phyloP scores from a whole-genome alignment of 371 early-diverging fungal genomes.

The Neoconidiobolus thromboides region DNA sequence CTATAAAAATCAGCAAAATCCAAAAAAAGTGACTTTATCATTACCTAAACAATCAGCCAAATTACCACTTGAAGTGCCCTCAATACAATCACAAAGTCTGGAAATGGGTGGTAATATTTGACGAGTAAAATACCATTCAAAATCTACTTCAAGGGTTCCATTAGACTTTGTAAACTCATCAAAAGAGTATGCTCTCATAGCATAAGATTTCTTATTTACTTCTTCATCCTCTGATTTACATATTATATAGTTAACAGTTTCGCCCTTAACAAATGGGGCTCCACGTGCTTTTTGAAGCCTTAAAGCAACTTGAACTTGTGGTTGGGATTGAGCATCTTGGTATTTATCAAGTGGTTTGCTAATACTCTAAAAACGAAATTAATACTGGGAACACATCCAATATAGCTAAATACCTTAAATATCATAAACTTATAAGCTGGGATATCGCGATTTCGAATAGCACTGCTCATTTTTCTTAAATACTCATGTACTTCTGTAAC shows the following conservation, averaged over 20 bases:
- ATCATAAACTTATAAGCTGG: conserved; percentile 13
- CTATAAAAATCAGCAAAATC: too few species aligned
- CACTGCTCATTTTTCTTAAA: conserved; percentile 39
- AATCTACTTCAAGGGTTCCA: conserved; percentile 38
- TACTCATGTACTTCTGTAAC: conserved; percentile 58
- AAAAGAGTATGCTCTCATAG: conserved; percentile 74
- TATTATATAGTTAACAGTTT: conserved; percentile 94
- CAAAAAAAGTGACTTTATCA: conserved; percentile 1
- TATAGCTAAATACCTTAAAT: neutral
- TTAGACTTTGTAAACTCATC: conserved; percentile 79
- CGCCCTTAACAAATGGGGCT: conserved; percentile 55
- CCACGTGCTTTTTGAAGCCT: conserved; percentile 55
- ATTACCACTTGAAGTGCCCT: conserved; percentile 58
- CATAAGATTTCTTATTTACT: conserved; percentile 27
- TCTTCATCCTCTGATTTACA: conserved; percentile 29
- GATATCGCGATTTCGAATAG: conserved; percentile 47
- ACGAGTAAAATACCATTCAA: conserved; percentile 90
- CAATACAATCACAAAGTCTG: conserved; percentile 74
- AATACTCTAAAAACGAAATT: neutral
- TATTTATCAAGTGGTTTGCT: conserved; percentile 82
- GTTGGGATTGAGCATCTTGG: conserved; percentile 71
- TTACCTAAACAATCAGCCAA: conserved; percentile 73
- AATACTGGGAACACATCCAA: neutral
- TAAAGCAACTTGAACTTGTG: conserved; percentile 94
- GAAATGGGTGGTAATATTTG: conserved; percentile 95